phyloP scores from a whole-genome alignment of 306 rosid genomes.

The Dalbergia cultrata region DNA sequence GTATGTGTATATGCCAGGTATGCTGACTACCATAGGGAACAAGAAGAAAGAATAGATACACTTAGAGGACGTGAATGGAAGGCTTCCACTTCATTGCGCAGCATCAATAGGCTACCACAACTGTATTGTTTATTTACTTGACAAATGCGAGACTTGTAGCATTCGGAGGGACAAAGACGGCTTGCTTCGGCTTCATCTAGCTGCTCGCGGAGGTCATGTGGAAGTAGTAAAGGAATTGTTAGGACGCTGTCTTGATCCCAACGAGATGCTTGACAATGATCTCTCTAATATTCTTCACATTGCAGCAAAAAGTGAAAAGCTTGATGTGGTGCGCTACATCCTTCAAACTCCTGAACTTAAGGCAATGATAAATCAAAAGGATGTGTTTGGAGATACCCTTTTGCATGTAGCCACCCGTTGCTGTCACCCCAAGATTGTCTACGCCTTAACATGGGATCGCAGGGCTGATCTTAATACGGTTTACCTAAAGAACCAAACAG shows the following conservation, averaged over 20 bases:
- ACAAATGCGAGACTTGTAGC: background rate
- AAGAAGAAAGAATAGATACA: slow-evolving; percentile 28
- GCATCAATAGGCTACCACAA: slow-evolving; percentile 34
- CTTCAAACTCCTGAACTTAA: background rate
- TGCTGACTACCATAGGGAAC: background rate
- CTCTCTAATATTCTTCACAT: slow-evolving; percentile 32
- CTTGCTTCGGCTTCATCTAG: slow-evolving; percentile 37
- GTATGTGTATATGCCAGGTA: too few species aligned
- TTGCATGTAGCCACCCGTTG: slow-evolving; percentile 39
- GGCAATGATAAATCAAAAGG: slow-evolving; percentile 29
- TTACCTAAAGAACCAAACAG: background rate
- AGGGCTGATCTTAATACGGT: background rate
- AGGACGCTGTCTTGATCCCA: slow-evolving; percentile 12
- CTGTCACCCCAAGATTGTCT: slow-evolving; percentile 20
- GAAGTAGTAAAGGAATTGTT: slow-evolving; percentile 19
- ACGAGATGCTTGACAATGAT: slow-evolving; percentile 11
- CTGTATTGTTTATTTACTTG: slow-evolving; percentile 32
- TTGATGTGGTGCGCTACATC: slow-evolving; percentile 9
- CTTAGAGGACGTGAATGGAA: background rate
- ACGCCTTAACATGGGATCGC: slow-evolving; percentile 20
- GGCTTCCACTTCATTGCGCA: slow-evolving; percentile 44
- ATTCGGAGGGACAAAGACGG: slow-evolving; percentile 5
- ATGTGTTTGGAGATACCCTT: slow-evolving; percentile 32
- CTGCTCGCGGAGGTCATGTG: slow-evolving; percentile 9
- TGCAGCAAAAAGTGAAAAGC: slow-evolving; percentile 25